These are phyloP conservation scores for Neonectria punicea DNA, from an alignment of 2,329 filamentous ascomycete species.

Conservation along the genomic window DNA sequence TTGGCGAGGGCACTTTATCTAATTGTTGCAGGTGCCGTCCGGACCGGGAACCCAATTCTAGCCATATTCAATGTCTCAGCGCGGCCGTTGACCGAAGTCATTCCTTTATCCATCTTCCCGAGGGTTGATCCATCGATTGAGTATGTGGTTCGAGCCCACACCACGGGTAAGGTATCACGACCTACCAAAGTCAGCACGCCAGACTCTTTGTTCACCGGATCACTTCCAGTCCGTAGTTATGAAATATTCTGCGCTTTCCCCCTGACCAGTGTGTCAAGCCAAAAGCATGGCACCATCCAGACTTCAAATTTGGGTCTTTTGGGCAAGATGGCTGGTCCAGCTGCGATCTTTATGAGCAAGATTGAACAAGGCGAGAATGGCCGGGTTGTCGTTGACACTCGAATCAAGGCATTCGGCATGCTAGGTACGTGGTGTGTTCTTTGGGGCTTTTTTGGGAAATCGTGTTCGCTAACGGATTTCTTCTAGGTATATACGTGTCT, in stretches of 20 bases:
- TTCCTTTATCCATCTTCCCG: conserved; percentile 78
- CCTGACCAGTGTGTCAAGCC: conserved; percentile 65
- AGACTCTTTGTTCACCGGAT: conserved; percentile 67
- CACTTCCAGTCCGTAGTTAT: conserved; percentile 74
- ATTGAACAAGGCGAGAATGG: conserved; percentile 66
- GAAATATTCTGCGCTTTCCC: conserved; percentile 85
- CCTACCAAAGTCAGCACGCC: conserved; percentile 58
- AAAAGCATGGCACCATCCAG: conserved; percentile 50
- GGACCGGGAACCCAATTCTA: conserved; percentile 79
- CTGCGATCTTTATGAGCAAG: conserved; percentile 75
- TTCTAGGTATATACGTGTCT: conserved; percentile 77
- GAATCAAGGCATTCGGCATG: conserved; percentile 82
- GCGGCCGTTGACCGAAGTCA: conserved; percentile 71
- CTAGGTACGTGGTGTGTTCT: conserved; percentile 64
- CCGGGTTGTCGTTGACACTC: conserved; percentile 71
- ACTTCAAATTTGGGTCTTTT: conserved; percentile 81
- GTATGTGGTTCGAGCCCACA: conserved; percentile 81
- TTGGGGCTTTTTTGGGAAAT: background rate
- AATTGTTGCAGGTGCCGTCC: conserved; percentile 54
- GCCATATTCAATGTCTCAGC: conserved; percentile 85
- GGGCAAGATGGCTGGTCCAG: conserved; percentile 89
- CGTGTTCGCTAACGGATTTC: background rate
- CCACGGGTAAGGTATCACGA: conserved; percentile 68
- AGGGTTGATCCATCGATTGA: conserved; percentile 67
- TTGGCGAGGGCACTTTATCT: background rate